Evolutionary conservation across 1,284 basidiomycete species (phyloP).

Genomic region (Microbotryomycetes sp.): DNA sequence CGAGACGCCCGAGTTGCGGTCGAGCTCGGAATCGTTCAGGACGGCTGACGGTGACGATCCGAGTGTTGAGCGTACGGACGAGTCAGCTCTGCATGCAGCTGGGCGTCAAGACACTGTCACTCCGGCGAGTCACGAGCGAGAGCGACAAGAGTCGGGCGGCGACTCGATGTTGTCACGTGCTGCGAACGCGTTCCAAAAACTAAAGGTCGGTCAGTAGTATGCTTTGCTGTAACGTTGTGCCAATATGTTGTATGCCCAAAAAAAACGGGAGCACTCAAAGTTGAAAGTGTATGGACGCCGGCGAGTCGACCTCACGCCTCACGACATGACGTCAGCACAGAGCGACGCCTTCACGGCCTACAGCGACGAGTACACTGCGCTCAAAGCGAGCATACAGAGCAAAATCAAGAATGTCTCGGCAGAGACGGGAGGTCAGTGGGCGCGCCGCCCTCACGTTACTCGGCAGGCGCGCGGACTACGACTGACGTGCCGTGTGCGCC

Average conservation of each 20-base stretch:
- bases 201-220: not conserved
- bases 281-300: too few species aligned
- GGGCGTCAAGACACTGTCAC: not conserved
- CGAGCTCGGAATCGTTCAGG: not conserved
- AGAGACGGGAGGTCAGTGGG: conserved; percentile 17
- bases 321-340: not conserved
- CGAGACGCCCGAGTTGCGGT: not conserved
- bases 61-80: not conserved
- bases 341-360: conserved; percentile 1
- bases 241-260: not conserved
- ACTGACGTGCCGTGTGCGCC: not conserved
- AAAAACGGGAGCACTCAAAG: too few species aligned
- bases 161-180: not conserved
- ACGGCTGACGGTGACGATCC: not conserved
- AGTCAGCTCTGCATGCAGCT: not conserved
- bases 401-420: conserved; percentile 10
- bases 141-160: too few species aligned
- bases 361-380: conserved; percentile 10
- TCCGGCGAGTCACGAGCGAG: too few species aligned
- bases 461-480: not conserved
- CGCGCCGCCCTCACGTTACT: not conserved
- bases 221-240: not conserved
- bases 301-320: not conserved
- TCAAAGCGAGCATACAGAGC: not conserved
- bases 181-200: not conserved